Evolutionary conservation across 176 grass and related monocot genomes (phyloP).

Genomic region (Carex parvula): DNA sequence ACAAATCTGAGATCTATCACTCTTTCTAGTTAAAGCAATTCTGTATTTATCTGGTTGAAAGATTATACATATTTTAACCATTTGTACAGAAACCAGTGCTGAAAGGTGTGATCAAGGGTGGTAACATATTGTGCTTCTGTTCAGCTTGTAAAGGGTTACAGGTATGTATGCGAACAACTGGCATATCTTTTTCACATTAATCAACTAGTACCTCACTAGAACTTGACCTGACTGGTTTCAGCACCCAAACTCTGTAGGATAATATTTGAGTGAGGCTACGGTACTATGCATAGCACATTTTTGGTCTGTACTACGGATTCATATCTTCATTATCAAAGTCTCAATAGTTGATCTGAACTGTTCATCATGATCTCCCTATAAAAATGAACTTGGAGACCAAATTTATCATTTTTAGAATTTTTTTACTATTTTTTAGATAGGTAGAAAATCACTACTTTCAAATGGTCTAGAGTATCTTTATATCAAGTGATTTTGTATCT

Average conservation of each 20-base stretch:
- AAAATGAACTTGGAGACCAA: no score
- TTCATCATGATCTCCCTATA: no score
- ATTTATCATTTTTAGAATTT: no score
- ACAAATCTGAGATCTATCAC: not conserved
- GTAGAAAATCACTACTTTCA: no score
- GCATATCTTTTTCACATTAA: not conserved
- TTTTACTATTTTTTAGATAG: no score
- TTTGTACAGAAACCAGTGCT: constrained; percentile 51
- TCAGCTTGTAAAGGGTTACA: constrained; percentile 46
- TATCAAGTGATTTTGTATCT: no score
- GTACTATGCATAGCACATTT: no score
- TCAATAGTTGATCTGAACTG: no score
- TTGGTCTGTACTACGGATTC: no score
- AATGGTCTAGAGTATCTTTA: no score
- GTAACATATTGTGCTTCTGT: constrained; percentile 63
- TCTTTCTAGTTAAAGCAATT: not conserved
- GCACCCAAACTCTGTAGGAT: not conserved
- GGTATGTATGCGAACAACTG: constrained; percentile 35
- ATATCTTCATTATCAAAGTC: no score
- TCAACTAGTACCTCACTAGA: not conserved
- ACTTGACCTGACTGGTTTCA: not conserved
- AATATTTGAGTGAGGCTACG: not conserved
- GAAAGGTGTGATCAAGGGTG: constrained; percentile 55
- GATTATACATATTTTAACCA: not conserved
- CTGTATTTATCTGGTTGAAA: not conserved